These are phyloP conservation scores for Colletotrichum zoysiae DNA, from an alignment of 2,329 filamentous ascomycete species.

Conservation along the genomic window DNA sequence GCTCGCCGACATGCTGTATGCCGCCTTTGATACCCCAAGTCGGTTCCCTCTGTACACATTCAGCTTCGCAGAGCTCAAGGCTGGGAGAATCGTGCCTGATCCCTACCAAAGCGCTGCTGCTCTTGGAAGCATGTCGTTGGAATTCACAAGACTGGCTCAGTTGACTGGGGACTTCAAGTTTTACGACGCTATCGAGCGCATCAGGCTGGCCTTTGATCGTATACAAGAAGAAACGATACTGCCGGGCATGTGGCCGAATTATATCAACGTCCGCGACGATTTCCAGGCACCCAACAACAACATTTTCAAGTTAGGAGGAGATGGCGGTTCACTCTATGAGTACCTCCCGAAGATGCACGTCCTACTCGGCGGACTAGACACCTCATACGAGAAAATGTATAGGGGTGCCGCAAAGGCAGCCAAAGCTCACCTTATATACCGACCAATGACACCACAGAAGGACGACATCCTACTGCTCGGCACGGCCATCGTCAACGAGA, in stretches of 20 bases:
- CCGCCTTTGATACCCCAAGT: constrained; percentile 76
- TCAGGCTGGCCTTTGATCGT: constrained; percentile 75
- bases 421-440: constrained; percentile 70
- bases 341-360: constrained; percentile 62
- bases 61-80: constrained; percentile 39
- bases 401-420: constrained; percentile 66
- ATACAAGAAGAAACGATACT: constrained; percentile 75
- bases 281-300: constrained; percentile 49
- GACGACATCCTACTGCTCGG: constrained; percentile 68
- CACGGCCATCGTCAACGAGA: constrained; percentile 46
- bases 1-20: constrained; percentile 73
- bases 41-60: constrained; percentile 65
- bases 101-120: constrained; percentile 57
- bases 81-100: constrained; percentile 32
- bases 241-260: constrained; percentile 80
- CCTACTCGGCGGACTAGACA: constrained; percentile 67
- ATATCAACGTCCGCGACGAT: constrained; percentile 68
- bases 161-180: constrained; percentile 80
- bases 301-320: constrained; percentile 54
- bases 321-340: constrained; percentile 58
- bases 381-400: constrained; percentile 70
- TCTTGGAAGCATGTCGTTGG: constrained; percentile 76
- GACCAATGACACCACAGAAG: constrained; percentile 68
- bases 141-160: constrained; percentile 80
- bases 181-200: constrained; percentile 77